Percentiles rank a stretch among this genome's conserved stretches.
These are phyloP conservation scores for Groenewaldozyma salmanticensis DNA, from an alignment of 805 yeast genomes.

Conservation along the genomic window DNA sequence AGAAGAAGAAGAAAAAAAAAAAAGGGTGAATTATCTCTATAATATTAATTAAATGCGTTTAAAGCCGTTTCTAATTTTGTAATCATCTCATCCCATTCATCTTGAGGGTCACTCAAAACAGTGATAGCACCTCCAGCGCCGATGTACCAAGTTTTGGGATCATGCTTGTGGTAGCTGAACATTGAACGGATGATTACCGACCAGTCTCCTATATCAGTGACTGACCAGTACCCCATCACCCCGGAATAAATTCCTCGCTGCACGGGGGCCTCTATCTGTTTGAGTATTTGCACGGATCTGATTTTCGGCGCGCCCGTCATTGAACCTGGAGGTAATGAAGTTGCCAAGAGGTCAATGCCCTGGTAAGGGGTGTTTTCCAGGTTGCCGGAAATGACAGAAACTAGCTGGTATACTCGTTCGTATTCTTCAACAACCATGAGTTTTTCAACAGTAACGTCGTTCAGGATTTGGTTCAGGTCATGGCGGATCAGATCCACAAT, in stretches of 20 bases:
- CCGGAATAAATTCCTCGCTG: slow-evolving; percentile 88
- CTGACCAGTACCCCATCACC: slow-evolving; percentile 90
- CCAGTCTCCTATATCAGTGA: slow-evolving; percentile 86
- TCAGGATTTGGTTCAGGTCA: slow-evolving; percentile 63
- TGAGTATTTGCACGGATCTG: slow-evolving; percentile 77
- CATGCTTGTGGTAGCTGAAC: slow-evolving; percentile 42
- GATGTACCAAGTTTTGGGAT: slow-evolving; percentile 51
- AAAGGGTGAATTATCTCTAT: not conserved
- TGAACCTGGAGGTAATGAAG: slow-evolving; percentile 92
- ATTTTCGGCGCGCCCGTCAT: slow-evolving; percentile 99
- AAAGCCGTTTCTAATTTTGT: slow-evolving; percentile 72
- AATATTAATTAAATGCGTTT: slow-evolving; percentile 43
- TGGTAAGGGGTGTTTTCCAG: slow-evolving; percentile 32
- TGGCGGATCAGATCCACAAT: slow-evolving; percentile 93
- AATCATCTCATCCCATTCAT: slow-evolving; percentile 89
- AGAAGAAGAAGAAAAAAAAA: not conserved
- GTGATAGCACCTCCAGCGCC: slow-evolving; percentile 99
- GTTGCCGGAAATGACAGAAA: slow-evolving; percentile 73
- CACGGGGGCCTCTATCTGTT: slow-evolving; percentile 40
- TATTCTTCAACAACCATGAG: slow-evolving; percentile 92
- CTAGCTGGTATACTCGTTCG: slow-evolving; percentile 81
- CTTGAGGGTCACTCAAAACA: slow-evolving; percentile 68
- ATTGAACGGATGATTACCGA: slow-evolving; percentile 86
- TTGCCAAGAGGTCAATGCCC: slow-evolving; percentile 72
- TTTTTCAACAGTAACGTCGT: slow-evolving; percentile 59